phyloP scores from a whole-genome alignment of 345 rosid species.

The Aquilaria malaccensis region DNA sequence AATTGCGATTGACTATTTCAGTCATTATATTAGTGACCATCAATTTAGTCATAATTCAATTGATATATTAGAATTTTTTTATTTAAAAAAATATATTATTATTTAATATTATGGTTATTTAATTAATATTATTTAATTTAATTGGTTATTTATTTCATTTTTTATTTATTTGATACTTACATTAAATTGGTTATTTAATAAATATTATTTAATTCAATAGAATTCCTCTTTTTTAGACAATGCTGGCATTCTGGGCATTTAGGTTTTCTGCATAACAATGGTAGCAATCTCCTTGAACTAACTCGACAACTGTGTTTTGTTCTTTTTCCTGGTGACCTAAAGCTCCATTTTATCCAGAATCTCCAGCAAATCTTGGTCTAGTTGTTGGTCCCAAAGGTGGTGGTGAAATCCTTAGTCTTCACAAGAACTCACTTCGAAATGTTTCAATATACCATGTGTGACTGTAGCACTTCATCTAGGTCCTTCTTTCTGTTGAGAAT shows the following conservation, averaged over 20 bases:
- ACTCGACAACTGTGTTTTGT: constrained; percentile 81
- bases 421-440: constrained; percentile 94
- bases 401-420: constrained; percentile 64
- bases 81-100: too few relatives aligned
- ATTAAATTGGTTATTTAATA: too few relatives aligned
- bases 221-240: constrained; percentile 67
- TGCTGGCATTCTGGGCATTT: constrained; percentile 46
- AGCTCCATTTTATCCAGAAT: constrained; percentile 96
- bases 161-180: too few relatives aligned
- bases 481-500: constrained; percentile 64
- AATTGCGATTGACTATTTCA: too few relatives aligned
- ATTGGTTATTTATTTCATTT: too few relatives aligned
- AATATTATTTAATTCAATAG: too few relatives aligned
- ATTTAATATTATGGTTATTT: too few relatives aligned
- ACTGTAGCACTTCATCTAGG: constrained; percentile 91
- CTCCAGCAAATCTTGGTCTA: constrained; percentile 76
- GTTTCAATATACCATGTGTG: constrained; percentile 82
- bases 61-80: too few relatives aligned
- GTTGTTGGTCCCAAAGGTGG: constrained; percentile 73
- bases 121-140: too few relatives aligned
- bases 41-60: too few relatives aligned
- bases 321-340: constrained; percentile 94
- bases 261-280: constrained; percentile 95
- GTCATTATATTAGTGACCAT: too few relatives aligned
- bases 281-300: constrained; percentile 95